Evolutionary conservation across 23 red algal genomes (phyloP).

Genomic region (Gracilaria domingensis): DNA sequence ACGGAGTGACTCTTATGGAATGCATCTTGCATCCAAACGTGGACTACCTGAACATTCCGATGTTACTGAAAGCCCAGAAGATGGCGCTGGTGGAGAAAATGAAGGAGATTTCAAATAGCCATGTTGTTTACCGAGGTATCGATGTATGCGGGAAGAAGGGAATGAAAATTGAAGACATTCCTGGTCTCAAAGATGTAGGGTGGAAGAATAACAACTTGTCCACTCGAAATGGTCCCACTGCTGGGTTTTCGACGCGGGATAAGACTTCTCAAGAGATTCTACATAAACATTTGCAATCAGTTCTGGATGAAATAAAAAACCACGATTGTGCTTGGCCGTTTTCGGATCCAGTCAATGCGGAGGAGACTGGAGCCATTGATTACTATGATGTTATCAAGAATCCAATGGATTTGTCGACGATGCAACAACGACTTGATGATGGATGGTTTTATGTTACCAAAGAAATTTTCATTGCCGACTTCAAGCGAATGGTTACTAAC

Average conservation of each 20-base stretch:
- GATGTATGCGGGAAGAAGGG: constrained; percentile 78
- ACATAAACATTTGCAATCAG: constrained; percentile 91
- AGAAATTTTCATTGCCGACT: constrained; percentile 97
- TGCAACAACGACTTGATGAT: constrained; percentile 90
- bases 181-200: constrained; percentile 85
- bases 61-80: constrained; percentile 97
- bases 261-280: constrained; percentile 79
- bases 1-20: constrained; percentile 98
- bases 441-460: constrained; percentile 98
- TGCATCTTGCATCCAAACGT: constrained; percentile 90
- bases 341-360: constrained; percentile 94
- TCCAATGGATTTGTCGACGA: constrained; percentile 95
- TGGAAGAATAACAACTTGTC: constrained; percentile 65
- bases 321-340: constrained; percentile 98
- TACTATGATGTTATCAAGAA: constrained; percentile 99
- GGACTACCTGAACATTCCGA: constrained; percentile 97
- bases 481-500: constrained; percentile 97
- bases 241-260: constrained; percentile 70
- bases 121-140: constrained; percentile 96
- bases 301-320: constrained; percentile 91
- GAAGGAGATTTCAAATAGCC: constrained; percentile 89
- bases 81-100: constrained; percentile 92
- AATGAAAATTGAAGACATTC: constrained; percentile 91
- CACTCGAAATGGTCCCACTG: constrained; percentile 74
- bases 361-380: constrained; percentile 96